phyloP scores from a whole-genome alignment of 2,329 filamentous ascomycete species.

The Phaeosphaeria sp. region DNA sequence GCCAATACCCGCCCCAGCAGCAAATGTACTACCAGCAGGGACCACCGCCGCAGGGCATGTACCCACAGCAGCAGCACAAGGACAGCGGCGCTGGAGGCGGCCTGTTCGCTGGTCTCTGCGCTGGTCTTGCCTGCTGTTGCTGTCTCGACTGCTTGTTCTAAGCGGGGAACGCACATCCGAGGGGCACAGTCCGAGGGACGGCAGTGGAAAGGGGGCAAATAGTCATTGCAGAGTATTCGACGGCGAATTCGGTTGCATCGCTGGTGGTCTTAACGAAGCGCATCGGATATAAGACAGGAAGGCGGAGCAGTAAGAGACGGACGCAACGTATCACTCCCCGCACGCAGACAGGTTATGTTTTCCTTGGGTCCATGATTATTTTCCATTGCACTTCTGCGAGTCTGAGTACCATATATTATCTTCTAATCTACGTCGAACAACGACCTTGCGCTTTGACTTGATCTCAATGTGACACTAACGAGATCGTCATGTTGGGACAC shows the following conservation, averaged over 20 bases:
- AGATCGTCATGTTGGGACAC: too few species aligned
- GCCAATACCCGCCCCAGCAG: conserved; percentile 24
- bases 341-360: not conserved
- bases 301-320: not conserved
- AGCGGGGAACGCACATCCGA: not conserved
- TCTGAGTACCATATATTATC: not conserved
- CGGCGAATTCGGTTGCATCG: not conserved
- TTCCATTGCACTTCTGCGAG: not conserved
- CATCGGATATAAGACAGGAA: not conserved
- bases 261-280: too few species aligned
- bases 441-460: not conserved
- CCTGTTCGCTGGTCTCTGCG: conserved; percentile 53
- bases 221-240: not conserved
- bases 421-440: not conserved
- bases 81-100: conserved; percentile 43
- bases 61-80: conserved; percentile 41
- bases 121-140: conserved; percentile 58
- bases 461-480: not conserved
- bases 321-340: not conserved
- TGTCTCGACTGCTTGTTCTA: conserved; percentile 61
- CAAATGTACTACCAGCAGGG: conserved; percentile 36
- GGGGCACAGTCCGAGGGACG: not conserved
- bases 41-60: conserved; percentile 40
- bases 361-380: not conserved
- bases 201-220: not conserved